Evolutionary conservation across 148 eudicot genomes (phyloP).

Genomic region (Vaccinium vitisidaea): DNA sequence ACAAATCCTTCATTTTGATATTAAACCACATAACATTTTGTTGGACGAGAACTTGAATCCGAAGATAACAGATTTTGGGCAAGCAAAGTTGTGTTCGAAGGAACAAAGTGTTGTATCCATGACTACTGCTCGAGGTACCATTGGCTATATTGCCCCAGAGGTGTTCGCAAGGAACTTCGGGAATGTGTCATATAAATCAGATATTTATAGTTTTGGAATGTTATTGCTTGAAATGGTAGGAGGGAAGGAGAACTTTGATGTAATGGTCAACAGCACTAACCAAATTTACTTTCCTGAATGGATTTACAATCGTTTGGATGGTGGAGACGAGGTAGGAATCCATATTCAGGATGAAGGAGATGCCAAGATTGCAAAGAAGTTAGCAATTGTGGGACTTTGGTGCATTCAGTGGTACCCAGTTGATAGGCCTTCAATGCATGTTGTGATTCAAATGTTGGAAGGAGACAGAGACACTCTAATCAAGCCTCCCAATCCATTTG

Average conservation of each 20-base stretch:
- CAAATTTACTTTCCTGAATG: constrained; percentile 25
- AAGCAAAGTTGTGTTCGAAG: constrained; percentile 25
- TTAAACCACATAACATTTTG: constrained; percentile 31
- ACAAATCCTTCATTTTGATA: constrained; percentile 33
- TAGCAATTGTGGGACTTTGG: constrained; percentile 27
- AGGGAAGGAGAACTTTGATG: not conserved
- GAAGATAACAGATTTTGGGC: constrained; percentile 29
- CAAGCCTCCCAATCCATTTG: constrained; percentile 21
- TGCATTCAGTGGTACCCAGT: constrained; percentile 35
- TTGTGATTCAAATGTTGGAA: constrained; percentile 23
- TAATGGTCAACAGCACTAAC: not conserved
- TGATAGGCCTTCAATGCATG: constrained; percentile 29
- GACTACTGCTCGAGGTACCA: constrained; percentile 19
- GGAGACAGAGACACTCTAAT: not conserved
- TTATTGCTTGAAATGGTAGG: constrained; percentile 29
- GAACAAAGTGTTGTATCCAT: constrained; percentile 25
- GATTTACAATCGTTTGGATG: constrained; percentile 12
- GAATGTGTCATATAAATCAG: constrained; percentile 20
- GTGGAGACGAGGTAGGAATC: constrained; percentile 17
- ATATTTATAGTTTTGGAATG: constrained; percentile 33
- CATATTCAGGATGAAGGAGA: constrained; percentile 17
- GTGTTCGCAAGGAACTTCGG: constrained; percentile 16
- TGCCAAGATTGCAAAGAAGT: constrained; percentile 19
- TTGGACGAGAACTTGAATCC: constrained; percentile 28
- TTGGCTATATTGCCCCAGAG: constrained; percentile 29